phyloP scores from a whole-genome alignment of 2,329 filamentous ascomycete species.

The Pseudogymnoascus sp. region DNA sequence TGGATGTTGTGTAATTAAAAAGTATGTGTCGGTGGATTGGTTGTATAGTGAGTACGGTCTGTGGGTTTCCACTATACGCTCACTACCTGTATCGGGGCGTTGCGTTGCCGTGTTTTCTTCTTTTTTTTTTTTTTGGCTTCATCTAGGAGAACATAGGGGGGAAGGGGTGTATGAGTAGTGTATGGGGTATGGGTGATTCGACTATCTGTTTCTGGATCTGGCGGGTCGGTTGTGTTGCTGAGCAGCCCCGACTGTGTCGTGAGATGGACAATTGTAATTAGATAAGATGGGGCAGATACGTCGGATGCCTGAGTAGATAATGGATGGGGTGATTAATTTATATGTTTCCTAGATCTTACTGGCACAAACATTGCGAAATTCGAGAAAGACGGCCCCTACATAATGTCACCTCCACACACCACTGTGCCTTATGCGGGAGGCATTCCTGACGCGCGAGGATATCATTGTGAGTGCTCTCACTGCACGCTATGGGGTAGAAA shows the following conservation, averaged over 20 bases:
- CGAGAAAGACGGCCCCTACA: too few relatives aligned
- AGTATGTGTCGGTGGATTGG: slow-evolving; percentile 5
- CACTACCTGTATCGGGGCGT: not conserved
- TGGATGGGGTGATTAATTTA: not conserved
- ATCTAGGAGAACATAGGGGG: not conserved
- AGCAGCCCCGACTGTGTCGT: not conserved
- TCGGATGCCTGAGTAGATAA: slow-evolving; percentile 3
- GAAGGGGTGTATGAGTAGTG: not conserved
- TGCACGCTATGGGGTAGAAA: too few relatives aligned
- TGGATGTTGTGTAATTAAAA: not conserved
- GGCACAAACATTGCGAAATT: too few relatives aligned
- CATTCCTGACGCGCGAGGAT: too few relatives aligned
- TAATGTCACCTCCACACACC: too few relatives aligned
- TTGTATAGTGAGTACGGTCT: slow-evolving; percentile 5
- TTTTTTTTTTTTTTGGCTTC: not conserved
- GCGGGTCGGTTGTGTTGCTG: not conserved
- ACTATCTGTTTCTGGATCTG: slow-evolving; percentile 1
- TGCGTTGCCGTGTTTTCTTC: not conserved
- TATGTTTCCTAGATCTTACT: not conserved
- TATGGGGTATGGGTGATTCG: not conserved
- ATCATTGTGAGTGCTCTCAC: too few relatives aligned
- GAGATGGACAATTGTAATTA: not conserved
- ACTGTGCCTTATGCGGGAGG: too few relatives aligned
- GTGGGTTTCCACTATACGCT: not conserved
- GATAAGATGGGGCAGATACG: not conserved